Evolutionary conservation across 441 rosid species (phyloP), one percentile per base, ranked within the genome.

Genomic region (Dalechampia spathulata): DNA sequence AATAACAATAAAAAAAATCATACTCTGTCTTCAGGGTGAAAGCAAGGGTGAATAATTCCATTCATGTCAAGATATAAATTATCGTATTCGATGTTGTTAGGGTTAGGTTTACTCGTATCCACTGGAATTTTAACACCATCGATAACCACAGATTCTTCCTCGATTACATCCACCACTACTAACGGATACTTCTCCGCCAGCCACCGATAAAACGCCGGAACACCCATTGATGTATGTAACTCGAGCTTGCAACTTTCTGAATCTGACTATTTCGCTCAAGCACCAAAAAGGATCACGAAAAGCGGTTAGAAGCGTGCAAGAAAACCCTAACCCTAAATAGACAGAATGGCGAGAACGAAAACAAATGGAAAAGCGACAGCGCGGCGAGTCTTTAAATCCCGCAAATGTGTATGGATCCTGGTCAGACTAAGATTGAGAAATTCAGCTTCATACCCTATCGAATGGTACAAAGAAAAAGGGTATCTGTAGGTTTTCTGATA

Each of bases 1-100:
- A 19, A 1, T 27, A 16, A 32, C 97, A 90, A 22, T 1, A 7
- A 30, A 23, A 12, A 22, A 6, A 22, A 32, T 6, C 12, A 32
- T 37, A 68, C 72, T 25, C 25, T 26, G 3, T 34, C 62, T 59
- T 66, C 58, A 7, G 75, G 75, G 41, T 71, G 72, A 28, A 71
- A 71, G 51, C 75, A 71, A 27, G 72, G 75, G 47, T 71, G 75
- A 25, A 71, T 66, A 14, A 71, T 66, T 43, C 68, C 68, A 15
- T 66, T 71, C 71, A 71, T 53, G 52, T 71, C 75, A 42, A 71
- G 62, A 59, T 62, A 66, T 22, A 71, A 64, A 51, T 71, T 71
- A 57, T 71, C 75, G 19, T 56, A 71, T 27, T 66, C 75, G 30
- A 71, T 1, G 9, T 58, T 61, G 21, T 62, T 66, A 0, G 71